Percentiles rank a stretch among this genome's conserved stretches.
phyloP scores from a whole-genome alignment of 305 asterid species.

The Rubia balearica region DNA sequence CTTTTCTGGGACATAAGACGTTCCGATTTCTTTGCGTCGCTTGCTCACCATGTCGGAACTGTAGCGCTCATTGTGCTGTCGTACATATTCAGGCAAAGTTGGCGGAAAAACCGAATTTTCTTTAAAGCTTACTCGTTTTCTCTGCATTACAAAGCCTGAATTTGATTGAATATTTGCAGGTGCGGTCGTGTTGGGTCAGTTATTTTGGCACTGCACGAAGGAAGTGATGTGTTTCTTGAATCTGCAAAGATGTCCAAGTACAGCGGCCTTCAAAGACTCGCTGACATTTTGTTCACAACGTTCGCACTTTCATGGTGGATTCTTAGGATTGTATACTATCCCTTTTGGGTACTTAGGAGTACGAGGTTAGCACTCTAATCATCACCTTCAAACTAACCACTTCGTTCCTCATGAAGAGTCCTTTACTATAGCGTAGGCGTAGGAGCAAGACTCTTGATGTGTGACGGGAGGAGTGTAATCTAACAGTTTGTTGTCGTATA shows the following conservation, averaged over 20 bases:
- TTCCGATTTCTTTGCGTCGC: slow-evolving; percentile 24
- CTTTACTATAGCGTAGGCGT: not conserved
- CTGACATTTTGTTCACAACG: slow-evolving; percentile 23
- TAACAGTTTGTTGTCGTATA: not conserved
- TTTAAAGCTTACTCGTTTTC: not conserved
- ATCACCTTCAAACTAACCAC: not conserved
- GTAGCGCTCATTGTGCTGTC: slow-evolving; percentile 22
- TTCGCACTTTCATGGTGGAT: slow-evolving; percentile 22
- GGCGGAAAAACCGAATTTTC: not conserved
- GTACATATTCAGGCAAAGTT: slow-evolving; percentile 25
- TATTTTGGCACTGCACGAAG: slow-evolving; percentile 31
- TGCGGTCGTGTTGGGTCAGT: slow-evolving; percentile 27
- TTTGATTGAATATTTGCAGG: not conserved
- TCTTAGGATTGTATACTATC: slow-evolving; percentile 25
- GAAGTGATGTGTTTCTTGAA: slow-evolving; percentile 33
- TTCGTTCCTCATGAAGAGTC: not conserved
- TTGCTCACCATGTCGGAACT: slow-evolving; percentile 31
- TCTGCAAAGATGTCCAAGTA: slow-evolving; percentile 31
- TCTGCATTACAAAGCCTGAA: not conserved
- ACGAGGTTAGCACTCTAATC: slow-evolving; percentile 20
- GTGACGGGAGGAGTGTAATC: not conserved
- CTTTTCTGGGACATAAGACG: slow-evolving; percentile 31
- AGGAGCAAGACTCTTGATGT: not conserved
- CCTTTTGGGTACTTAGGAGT: slow-evolving; percentile 30
- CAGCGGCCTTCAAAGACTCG: slow-evolving; percentile 21